phyloP scores from a whole-genome alignment of 164 flowering plant genomes.

The Akebia trifoliata region DNA sequence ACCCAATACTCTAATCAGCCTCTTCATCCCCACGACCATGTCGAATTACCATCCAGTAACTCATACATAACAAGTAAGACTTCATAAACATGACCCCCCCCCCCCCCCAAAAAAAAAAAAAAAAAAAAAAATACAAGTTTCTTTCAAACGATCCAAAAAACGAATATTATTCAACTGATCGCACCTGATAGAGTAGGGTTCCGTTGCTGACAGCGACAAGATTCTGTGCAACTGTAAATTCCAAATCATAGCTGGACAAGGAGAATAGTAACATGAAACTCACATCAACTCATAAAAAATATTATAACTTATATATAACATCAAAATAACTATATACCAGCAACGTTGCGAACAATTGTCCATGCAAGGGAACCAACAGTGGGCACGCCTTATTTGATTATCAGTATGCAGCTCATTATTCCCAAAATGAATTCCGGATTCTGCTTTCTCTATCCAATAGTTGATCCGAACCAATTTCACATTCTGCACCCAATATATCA shows the following conservation, averaged over 20 bases:
- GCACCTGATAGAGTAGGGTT: conserved; percentile 81
- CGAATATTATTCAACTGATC: conserved; percentile 4
- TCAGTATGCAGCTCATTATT: conserved; percentile 65
- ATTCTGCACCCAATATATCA: conserved; percentile 78
- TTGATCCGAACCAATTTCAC: conserved; percentile 70
- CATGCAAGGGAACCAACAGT: conserved; percentile 96
- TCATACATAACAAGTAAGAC: background rate
- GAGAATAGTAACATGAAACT: conserved; percentile 6
- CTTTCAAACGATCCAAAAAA: background rate
- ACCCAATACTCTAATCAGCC: background rate
- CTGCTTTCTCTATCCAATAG: conserved; percentile 86
- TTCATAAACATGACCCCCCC: too few relatives aligned
- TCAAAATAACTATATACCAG: conserved; percentile 41
- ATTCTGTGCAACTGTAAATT: conserved; percentile 78
- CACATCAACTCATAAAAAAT: background rate
- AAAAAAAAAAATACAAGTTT: background rate
- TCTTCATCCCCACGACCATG: too few relatives aligned
- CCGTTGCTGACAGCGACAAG: conserved; percentile 92
- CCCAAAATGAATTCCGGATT: conserved; percentile 76
- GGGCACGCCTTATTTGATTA: conserved; percentile 89
- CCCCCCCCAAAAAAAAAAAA: background rate
- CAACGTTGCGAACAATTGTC: conserved; percentile 69
- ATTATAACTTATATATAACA: background rate
- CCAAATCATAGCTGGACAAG: conserved; percentile 77
- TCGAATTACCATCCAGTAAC: too few relatives aligned